These are phyloP conservation scores for Trichoderma afroharzianum DNA, from an alignment of 2,329 filamentous ascomycete species.

Conservation along the genomic window DNA sequence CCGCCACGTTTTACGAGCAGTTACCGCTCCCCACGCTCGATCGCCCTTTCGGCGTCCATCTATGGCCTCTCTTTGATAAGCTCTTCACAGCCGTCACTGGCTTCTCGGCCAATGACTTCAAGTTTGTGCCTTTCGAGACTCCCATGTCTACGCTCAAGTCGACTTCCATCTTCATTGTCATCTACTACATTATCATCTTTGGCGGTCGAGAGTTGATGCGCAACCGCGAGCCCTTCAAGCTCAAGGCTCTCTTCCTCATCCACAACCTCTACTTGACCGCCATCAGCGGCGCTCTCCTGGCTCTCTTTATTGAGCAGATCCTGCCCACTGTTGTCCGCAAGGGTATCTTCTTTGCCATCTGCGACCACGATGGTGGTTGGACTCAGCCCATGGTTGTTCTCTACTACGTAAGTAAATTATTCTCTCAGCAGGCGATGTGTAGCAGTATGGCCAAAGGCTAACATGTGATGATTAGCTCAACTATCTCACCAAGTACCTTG, in stretches of 20 bases:
- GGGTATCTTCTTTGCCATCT: constrained; percentile 88
- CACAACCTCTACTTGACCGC: constrained; percentile 94
- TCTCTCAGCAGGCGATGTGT: background rate
- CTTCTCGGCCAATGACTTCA: constrained; percentile 82
- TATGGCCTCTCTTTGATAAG: constrained; percentile 95
- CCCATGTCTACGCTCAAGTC: constrained; percentile 87
- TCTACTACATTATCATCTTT: constrained; percentile 93
- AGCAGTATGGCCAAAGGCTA: constrained; percentile 31
- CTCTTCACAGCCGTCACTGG: constrained; percentile 72
- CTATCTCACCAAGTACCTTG: constrained; percentile 97
- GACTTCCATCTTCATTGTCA: constrained; percentile 72
- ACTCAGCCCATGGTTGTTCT: constrained; percentile 88
- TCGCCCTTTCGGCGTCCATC: constrained; percentile 81
- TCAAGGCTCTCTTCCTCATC: constrained; percentile 86
- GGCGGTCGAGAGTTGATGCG: constrained; percentile 92
- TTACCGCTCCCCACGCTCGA: constrained; percentile 77
- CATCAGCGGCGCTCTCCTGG: constrained; percentile 76
- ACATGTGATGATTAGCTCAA: constrained; percentile 65
- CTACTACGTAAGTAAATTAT: constrained; percentile 74
- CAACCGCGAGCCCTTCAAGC: constrained; percentile 76
- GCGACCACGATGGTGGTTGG: constrained; percentile 77
- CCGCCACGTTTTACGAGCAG: constrained; percentile 46
- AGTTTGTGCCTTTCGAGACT: constrained; percentile 75
- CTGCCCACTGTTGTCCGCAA: constrained; percentile 75
- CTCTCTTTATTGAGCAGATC: constrained; percentile 86